Base-by-base conservation (phyloP, 1,284 basidiomycete species). In the Pseudomicrostroma phylloplanum region DNA sequence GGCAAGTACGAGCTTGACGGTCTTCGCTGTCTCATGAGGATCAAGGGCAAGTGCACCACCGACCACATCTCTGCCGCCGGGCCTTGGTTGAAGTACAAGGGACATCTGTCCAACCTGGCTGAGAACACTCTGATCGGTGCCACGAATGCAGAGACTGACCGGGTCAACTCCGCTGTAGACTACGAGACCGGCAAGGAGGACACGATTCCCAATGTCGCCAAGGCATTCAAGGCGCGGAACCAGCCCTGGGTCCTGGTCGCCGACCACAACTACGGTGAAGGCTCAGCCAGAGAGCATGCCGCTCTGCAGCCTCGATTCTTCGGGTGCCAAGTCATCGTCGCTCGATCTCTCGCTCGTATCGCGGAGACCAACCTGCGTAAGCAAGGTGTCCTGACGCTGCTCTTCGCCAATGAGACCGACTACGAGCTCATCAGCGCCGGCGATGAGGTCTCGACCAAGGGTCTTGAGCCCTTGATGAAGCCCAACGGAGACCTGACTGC, bases 21-120 rank as follows among this genome's bases (percentile, higher is more conserved):
- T 41, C 66, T 82, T 59, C 67, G 77, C 72, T 91, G 94, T 63
- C 80, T 99, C 59, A 87, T 98, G 85, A 83, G 92, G 26, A 90
- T 98, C 17, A 83, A 90, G 69, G 96, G 96, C 55, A 98, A 99
- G 82, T 98, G 94, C 81, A 98, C 94, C 17, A 99, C 96, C 30
- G 96, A 99, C 64, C 74, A 77, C 72, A 78, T 78, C 59, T 69
- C 66, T 23, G 76, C 76, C 48, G 76, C 76, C 9, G 76, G 76
- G n/a, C 76, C 76, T 0, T 98, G 96, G 96, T 82, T 98, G 69
- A 97, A 97, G 83, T 99, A 96, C 83, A 98, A 79, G 73, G 84
- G 93, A 0, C 93, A 98, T 81, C 83, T 98, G 49, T 89, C 88
- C 51, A 96, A 97, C 80, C 92, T 97, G 65, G 92, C 93, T 1